Conservation (phyloP, 2,329 filamentous ascomycete genomes). For the Penicillium sp. region DNA sequence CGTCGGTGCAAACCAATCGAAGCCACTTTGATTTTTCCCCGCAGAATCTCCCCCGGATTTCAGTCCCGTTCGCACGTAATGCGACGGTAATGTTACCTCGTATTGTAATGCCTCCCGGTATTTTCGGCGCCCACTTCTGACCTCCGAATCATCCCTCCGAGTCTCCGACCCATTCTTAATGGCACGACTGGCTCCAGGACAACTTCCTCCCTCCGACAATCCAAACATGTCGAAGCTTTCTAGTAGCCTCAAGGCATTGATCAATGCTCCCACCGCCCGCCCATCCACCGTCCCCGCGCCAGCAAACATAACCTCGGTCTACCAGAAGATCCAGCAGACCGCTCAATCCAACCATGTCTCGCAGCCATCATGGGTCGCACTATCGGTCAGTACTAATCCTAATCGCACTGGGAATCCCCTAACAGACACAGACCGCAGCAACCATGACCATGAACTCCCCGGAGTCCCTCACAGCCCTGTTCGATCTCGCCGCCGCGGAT, state of each 20-base stretch:
- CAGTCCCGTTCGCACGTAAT: no score
- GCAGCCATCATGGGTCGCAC: conserved; percentile 64
- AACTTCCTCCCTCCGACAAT: background rate
- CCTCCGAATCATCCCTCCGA: conserved; percentile 1
- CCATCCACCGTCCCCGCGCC: conserved; percentile 68
- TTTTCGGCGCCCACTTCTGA: conserved; percentile 12
- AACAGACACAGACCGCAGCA: conserved; percentile 65
- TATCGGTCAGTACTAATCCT: conserved; percentile 54
- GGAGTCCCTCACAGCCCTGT: conserved; percentile 52
- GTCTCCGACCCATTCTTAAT: conserved; percentile 8
- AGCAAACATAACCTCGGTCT: conserved; percentile 63
- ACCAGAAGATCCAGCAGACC: conserved; percentile 63
- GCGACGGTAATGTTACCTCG: background rate
- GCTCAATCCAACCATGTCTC: conserved; percentile 65
- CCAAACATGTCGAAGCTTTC: conserved; percentile 72
- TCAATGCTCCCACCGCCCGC: conserved; percentile 68
- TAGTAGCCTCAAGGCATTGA: conserved; percentile 68
- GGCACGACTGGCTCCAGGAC: background rate
- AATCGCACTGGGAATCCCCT: background rate
- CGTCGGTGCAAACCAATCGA: background rate
- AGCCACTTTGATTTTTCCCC: conserved; percentile 6
- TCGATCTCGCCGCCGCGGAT: conserved; percentile 16
- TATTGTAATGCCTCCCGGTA: background rate
- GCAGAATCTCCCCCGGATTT: conserved; percentile 12
- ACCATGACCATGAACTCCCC: conserved; percentile 87